phyloP scores from a whole-genome alignment of 140 eudicot species.

The Bidens hawaiensis region DNA sequence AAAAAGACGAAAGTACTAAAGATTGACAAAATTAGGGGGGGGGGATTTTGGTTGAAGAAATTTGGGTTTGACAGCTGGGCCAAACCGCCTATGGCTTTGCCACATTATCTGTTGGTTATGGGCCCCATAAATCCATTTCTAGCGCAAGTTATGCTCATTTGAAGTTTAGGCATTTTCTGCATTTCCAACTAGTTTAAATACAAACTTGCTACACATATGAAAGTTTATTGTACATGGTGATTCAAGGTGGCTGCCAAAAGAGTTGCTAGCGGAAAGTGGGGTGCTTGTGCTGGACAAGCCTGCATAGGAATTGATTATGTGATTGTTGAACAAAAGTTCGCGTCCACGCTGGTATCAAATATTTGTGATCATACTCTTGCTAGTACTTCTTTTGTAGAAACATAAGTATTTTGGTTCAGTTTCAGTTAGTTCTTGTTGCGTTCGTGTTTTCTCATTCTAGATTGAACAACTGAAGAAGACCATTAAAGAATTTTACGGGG shows the following conservation, averaged over 20 bases:
- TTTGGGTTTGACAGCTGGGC: too few relatives aligned
- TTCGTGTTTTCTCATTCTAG: conserved; percentile 30
- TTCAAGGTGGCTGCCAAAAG: conserved; percentile 72
- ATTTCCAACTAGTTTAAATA: too few relatives aligned
- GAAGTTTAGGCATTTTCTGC: too few relatives aligned
- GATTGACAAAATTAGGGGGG: too few relatives aligned
- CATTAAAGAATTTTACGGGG: conserved; percentile 60
- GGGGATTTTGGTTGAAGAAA: too few relatives aligned
- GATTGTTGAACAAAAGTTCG: conserved; percentile 66
- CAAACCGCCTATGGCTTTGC: too few relatives aligned
- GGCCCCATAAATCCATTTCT: too few relatives aligned
- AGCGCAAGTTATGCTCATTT: too few relatives aligned
- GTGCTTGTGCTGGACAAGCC: conserved; percentile 77
- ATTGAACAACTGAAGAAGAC: conserved; percentile 53
- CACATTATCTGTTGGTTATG: too few relatives aligned
- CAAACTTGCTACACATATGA: not conserved
- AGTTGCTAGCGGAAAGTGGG: conserved; percentile 79
- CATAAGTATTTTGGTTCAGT: not conserved
- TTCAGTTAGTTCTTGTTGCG: not conserved
- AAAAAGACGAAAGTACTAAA: too few relatives aligned
- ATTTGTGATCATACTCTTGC: conserved; percentile 9
- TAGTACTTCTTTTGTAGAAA: not conserved
- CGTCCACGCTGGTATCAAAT: conserved; percentile 72
- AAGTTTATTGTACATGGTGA: not conserved
- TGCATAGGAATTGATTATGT: conserved; percentile 78